Percentiles rank a stretch among this genome's conserved stretches.
phyloP scores from a whole-genome alignment of 2,329 filamentous ascomycete species.

The Aureobasidium sp. region DNA sequence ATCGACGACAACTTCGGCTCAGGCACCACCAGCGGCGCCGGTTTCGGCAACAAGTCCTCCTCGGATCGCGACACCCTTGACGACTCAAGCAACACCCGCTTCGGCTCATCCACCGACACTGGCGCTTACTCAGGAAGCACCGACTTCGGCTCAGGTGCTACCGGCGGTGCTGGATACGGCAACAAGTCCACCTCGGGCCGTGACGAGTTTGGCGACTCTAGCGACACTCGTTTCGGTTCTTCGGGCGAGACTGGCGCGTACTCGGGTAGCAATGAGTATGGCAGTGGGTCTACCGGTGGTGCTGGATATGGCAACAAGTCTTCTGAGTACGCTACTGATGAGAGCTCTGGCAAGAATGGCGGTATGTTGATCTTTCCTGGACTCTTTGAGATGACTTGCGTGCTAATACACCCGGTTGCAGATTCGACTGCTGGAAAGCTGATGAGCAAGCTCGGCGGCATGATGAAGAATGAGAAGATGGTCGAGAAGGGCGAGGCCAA shows the following conservation, averaged over 20 bases:
- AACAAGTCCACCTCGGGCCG: constrained; percentile 23
- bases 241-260: not conserved
- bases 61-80: not conserved
- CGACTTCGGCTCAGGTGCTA: not conserved
- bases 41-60: constrained; percentile 24
- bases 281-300: constrained; percentile 20
- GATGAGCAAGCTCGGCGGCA: constrained; percentile 37
- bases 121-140: constrained; percentile 27
- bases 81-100: constrained; percentile 15
- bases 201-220: constrained; percentile 25
- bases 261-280: not conserved
- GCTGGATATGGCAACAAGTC: constrained; percentile 32
- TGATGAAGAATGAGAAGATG: constrained; percentile 41
- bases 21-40: constrained; percentile 18
- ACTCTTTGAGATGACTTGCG: not conserved
- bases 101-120: not conserved
- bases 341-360: constrained; percentile 1
- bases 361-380: not conserved
- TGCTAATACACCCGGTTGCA: not conserved
- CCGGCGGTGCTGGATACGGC: constrained; percentile 14
- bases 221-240: not conserved
- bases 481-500: constrained; percentile 43
- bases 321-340: not conserved
- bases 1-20: constrained; percentile 14
- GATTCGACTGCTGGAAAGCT: constrained; percentile 47